A percentile compares a stretch with the other conserved stretches of the same genome.
Conservation (phyloP, 108 stramenopile species). For the Cyclotella atomus region DNA sequence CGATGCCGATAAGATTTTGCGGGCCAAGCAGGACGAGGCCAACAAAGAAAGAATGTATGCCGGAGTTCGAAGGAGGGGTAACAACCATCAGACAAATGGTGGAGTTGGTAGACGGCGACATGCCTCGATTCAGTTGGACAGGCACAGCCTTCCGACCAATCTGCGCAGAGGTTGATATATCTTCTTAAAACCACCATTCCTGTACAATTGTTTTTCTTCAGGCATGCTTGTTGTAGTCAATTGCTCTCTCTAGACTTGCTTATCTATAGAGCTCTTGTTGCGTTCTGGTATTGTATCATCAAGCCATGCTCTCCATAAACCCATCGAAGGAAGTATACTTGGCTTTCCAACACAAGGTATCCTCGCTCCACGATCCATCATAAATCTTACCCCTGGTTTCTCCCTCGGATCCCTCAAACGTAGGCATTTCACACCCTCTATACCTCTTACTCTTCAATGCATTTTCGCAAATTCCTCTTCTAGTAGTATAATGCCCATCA, state of each 20-base stretch:
- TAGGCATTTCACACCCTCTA: conserved; percentile 58
- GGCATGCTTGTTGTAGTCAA: too few species aligned
- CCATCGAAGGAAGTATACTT: conserved; percentile 78
- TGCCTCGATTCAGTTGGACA: too few species aligned
- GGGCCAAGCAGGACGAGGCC: conserved; percentile 34
- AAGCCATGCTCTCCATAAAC: conserved; percentile 63
- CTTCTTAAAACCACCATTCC: too few species aligned
- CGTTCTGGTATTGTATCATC: background rate
- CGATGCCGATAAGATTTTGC: conserved; percentile 38
- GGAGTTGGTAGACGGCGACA: background rate
- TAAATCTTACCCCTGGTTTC: conserved; percentile 77
- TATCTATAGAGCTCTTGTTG: too few species aligned
- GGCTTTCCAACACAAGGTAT: conserved; percentile 74
- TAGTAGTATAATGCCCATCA: conserved; percentile 81
- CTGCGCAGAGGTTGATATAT: too few species aligned
- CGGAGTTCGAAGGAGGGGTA: conserved; percentile 25
- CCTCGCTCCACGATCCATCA: conserved; percentile 76
- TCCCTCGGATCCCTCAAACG: conserved; percentile 59
- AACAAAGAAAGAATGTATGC: conserved; percentile 19
- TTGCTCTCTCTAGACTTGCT: too few species aligned
- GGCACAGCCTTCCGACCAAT: too few species aligned
- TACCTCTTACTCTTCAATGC: conserved; percentile 66
- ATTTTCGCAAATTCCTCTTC: conserved; percentile 81
- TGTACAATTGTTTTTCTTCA: too few species aligned
- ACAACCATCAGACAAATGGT: background rate